Evolutionary conservation across 148 eudicot genomes (phyloP), one percentile per base, ranked within the genome.

Genomic region (Pouteria glomerata): DNA sequence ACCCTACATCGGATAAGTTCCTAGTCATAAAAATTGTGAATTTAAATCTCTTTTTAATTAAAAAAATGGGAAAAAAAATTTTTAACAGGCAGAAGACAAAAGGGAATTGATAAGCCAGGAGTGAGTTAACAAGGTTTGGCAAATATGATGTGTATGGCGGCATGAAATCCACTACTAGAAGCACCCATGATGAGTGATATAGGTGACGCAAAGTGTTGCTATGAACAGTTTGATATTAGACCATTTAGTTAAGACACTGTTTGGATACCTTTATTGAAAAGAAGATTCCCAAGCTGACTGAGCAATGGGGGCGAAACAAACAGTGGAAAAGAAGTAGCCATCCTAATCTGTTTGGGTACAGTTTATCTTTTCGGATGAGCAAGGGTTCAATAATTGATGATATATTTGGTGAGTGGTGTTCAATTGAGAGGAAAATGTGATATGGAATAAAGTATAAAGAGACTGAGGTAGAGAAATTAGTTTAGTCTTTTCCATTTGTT

Each of bases 341-440:
- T 58, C 37, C 30, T 27, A 27, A 57, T 57, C 19, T 59, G 3
- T 30, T 31, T 59, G 41, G 13, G 63, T 30, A n/a, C 63, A 16
- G 61, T 8, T 27, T 53, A 23, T 59, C 63, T 31, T 59, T 59
- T 31, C 39, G 16, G 63, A 59, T 33, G 24, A 31, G 39, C 63
- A 59, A 59, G n/a, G 66, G 23, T 19, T 62, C 66, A 8, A n/a
- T 61, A 35, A 62, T 23, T 62, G 66, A n/a, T 37, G 30, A 62
- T 5, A 11, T 21, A 19, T 62, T 10, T 34, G 24, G 35, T 34
- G 10, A 3, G 15, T 4, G 11, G 0, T 19, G 23, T n/a, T n/a
- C n/a, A n/a, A n/a, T n/a, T n/a, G n/a, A n/a, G 42, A 60, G 64
- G 41, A 34, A 60, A 60, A 34, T 33, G 18, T 60, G 64, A 23